Base-by-base conservation (phyloP, 805 yeast species). In the Metschnikowia lunata region DNA sequence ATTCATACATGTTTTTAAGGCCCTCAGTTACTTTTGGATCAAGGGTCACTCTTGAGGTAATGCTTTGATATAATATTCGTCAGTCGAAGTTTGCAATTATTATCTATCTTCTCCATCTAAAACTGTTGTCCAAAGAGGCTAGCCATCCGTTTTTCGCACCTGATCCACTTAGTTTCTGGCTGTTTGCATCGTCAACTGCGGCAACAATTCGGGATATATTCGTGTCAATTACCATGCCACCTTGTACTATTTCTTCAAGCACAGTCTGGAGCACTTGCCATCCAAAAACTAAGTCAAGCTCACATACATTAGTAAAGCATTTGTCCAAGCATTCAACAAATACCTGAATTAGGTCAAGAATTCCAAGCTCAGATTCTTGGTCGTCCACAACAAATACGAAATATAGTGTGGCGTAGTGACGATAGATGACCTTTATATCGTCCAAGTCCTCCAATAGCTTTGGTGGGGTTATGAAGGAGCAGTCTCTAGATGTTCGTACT, bases 151-250 rank as follows among this genome's bases (percentile, higher is more conserved):
- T 37, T 14, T 43, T 35, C 7, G 47, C 38, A 33, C 35, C 37
- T 18, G 46, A 47, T 4, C 51, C 59, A 1, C 67, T 62, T 35
- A 50, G 57, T 54, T 71, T 73, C 51, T 76, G 80, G 40, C 73
- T 68, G 58, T 79, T 79, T 28, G 86, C 84, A 37, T 79, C 85
- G 63, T 86, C 95, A 9, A 86, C 86, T 0, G 93, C 87, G 2
- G 79, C 80, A 6, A 93, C 97, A 30, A 93, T 89, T 47, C 84
- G 79, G 26, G 69, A 59, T 15, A 89, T 88, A 53, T 83, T 88
- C 1, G 98, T 90, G 61, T 93, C 99, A 31, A 93, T 86, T 8
- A 93, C 99, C 95, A 93, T 84, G 0, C 99, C 99, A 26, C 98
- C 99, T 61, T 93, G 98, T 1, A 93, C 83, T 30, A 93, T 85